Evolutionary conservation across 805 yeast species (phyloP).

Genomic region (Yamadazyma olivae): DNA sequence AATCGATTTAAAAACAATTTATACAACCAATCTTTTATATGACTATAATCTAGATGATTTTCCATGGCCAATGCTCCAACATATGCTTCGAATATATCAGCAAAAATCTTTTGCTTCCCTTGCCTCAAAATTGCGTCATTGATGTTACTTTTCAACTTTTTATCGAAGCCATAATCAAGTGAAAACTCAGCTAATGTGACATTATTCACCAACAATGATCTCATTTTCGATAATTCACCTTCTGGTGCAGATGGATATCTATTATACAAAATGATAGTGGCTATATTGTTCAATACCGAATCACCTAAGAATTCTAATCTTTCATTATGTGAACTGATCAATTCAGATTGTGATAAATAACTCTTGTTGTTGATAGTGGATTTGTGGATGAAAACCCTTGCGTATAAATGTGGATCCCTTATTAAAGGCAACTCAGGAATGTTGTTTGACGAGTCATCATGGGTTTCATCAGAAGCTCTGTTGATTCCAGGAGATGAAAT

Average conservation of each 20-base stretch:
- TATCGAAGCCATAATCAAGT: conserved; percentile 61
- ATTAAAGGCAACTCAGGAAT: conserved; percentile 70
- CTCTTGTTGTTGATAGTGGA: conserved; percentile 62
- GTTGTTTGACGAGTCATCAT: conserved; percentile 6
- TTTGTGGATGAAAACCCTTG: conserved; percentile 78
- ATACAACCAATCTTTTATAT: conserved; percentile 56
- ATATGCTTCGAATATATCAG: conserved; percentile 93
- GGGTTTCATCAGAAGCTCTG: not conserved
- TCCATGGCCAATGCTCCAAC: conserved; percentile 80
- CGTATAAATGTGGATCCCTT: conserved; percentile 51
- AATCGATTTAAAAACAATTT: conserved; percentile 49
- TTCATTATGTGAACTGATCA: conserved; percentile 71
- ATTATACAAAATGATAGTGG: conserved; percentile 64
- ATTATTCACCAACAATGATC: conserved; percentile 73
- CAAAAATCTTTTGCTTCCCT: conserved; percentile 68
- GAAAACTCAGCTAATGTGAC: conserved; percentile 71
- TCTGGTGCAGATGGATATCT: conserved; percentile 70
- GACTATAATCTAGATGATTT: conserved; percentile 42
- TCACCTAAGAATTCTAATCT: conserved; percentile 90
- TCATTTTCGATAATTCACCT: conserved; percentile 71
- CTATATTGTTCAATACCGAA: conserved; percentile 70
- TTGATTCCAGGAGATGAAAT: conserved; percentile 2
- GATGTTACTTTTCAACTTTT: conserved; percentile 48
- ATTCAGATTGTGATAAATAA: conserved; percentile 54
- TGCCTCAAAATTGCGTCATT: conserved; percentile 42